Evolutionary conservation across 371 early-diverging fungal species (phyloP).

Genomic region (Syncephalastrum sp.): DNA sequence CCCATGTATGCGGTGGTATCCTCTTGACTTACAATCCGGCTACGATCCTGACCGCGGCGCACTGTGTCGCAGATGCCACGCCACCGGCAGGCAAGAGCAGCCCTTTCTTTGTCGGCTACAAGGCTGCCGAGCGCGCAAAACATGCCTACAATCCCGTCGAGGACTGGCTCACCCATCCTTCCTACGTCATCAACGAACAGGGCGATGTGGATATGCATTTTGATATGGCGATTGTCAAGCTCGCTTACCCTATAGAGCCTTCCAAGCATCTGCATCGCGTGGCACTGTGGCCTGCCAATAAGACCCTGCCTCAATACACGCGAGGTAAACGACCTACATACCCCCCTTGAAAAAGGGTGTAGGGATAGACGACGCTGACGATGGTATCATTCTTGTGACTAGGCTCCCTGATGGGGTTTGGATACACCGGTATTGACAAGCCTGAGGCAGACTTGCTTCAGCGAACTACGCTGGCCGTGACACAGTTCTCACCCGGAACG

Average conservation of each 20-base stretch:
- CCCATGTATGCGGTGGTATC: conserved; percentile 49
- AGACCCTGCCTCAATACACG: neutral
- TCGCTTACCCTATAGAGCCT: conserved; percentile 22
- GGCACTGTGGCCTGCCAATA: conserved; percentile 32
- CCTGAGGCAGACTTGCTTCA: conserved; percentile 24
- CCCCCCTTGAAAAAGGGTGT: neutral
- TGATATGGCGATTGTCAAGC: conserved; percentile 39
- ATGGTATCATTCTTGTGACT: neutral
- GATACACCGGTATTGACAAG: conserved; percentile 21
- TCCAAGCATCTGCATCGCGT: conserved; percentile 22
- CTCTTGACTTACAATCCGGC: conserved; percentile 42
- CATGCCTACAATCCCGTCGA: conserved; percentile 26
- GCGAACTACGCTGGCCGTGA: conserved; percentile 22
- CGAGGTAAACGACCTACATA: neutral
- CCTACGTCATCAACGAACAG: conserved; percentile 15
- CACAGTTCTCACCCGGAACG: conserved; percentile 14
- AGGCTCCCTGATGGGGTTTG: conserved; percentile 40
- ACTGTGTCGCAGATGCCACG: conserved; percentile 38
- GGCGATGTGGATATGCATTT: conserved; percentile 26
- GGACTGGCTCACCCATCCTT: conserved; percentile 41
- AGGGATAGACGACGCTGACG: neutral
- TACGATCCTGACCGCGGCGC: conserved; percentile 46
- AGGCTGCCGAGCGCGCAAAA: conserved; percentile 15
- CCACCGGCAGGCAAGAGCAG: conserved; percentile 10
- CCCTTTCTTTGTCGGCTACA: conserved; percentile 28